A percentile compares a stretch with the other conserved stretches of the same genome.
phyloP scores from a whole-genome alignment of 2,329 filamentous ascomycete species.

The Aquanectria penicillioides region DNA sequence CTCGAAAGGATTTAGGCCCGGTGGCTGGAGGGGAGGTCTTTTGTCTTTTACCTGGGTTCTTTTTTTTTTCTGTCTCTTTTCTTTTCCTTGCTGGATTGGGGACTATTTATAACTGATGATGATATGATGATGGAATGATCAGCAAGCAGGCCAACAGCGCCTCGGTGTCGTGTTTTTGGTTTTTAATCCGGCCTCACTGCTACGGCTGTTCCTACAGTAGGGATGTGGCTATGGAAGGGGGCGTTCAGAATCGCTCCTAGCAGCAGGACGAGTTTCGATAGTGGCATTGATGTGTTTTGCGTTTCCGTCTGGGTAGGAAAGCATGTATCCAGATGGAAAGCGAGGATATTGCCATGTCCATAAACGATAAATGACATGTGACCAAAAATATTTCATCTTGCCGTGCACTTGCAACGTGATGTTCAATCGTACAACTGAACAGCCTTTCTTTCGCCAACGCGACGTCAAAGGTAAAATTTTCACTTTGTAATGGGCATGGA shows the following conservation, averaged over 20 bases:
- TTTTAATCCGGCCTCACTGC: constrained; percentile 11
- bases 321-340: constrained; percentile 19
- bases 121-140: constrained; percentile 44
- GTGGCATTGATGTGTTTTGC: constrained; percentile 31
- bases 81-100: constrained; percentile 17
- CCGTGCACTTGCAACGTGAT: not conserved
- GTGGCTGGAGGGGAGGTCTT: constrained; percentile 17
- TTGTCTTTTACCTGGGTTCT: constrained; percentile 20
- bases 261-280: constrained; percentile 23
- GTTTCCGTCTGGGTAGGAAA: constrained; percentile 13
- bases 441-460: not conserved
- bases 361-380: constrained; percentile 42
- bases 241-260: not conserved
- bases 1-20: constrained; percentile 13
- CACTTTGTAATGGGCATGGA: too few relatives aligned
- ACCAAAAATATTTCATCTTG: constrained; percentile 12
- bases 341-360: constrained; percentile 34
- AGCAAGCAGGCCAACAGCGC: constrained; percentile 40
- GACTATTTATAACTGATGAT: constrained; percentile 39
- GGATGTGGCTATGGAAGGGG: constrained; percentile 12
- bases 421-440: too few relatives aligned
- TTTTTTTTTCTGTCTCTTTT: constrained; percentile 13
- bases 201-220: constrained; percentile 8
- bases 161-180: constrained; percentile 35
- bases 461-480: not conserved